A percentile compares a stretch with the other conserved stretches of the same genome.
Conservation (phyloP, 2,329 filamentous ascomycete species). For the Xylaria sp. region DNA sequence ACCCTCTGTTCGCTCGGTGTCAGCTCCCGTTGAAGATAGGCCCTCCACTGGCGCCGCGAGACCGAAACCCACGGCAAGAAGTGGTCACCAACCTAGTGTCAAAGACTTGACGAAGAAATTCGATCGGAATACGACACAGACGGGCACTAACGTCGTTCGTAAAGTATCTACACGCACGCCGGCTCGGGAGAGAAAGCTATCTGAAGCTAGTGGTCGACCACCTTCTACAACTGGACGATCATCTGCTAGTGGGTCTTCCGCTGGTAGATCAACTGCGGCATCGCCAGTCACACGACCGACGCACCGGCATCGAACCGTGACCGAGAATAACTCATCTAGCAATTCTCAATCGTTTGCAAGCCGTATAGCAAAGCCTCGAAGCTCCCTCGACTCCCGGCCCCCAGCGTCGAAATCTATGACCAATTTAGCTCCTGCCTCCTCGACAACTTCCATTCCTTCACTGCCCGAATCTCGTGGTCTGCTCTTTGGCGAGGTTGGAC, state of each 20-base stretch:
- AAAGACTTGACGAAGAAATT: constrained; percentile 84
- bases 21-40: constrained; percentile 64
- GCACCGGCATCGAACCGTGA: constrained; percentile 59
- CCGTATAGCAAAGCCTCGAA: constrained; percentile 65
- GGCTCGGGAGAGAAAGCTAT: constrained; percentile 30
- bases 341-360: constrained; percentile 69
- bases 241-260: constrained; percentile 48
- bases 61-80: constrained; percentile 49
- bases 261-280: constrained; percentile 42
- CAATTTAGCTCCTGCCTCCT: constrained; percentile 52
- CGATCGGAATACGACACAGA: constrained; percentile 66
- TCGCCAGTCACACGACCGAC: constrained; percentile 49
- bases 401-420: constrained; percentile 58
- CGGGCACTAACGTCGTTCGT: constrained; percentile 47
- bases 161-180: constrained; percentile 44
- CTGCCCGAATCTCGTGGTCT: constrained; percentile 59
- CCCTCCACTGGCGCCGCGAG: constrained; percentile 47
- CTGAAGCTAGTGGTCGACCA: constrained; percentile 50
- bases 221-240: constrained; percentile 57
- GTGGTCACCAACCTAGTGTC: constrained; percentile 70
- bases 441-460: constrained; percentile 44
- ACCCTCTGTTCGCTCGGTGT: constrained; percentile 62
- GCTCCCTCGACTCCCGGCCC: constrained; percentile 49
- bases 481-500: constrained; percentile 79
- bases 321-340: constrained; percentile 63